Conservation (phyloP, 2,329 filamentous ascomycete genomes). For the Calonectria pseudoturangicola region DNA sequence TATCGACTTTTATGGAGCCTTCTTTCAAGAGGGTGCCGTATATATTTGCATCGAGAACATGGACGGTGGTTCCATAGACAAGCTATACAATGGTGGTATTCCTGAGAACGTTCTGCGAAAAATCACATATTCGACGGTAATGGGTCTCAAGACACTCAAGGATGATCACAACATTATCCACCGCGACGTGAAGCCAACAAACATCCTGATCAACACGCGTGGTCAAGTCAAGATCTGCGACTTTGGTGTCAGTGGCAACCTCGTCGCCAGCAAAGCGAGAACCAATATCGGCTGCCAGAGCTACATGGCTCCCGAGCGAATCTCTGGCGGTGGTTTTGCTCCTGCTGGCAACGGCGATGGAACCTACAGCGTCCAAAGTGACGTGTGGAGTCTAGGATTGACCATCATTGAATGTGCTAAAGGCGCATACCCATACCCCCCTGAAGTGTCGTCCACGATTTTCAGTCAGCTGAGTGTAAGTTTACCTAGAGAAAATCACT, state of each 20-base stretch:
- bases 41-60: constrained; percentile 99
- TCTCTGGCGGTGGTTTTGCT: constrained; percentile 88
- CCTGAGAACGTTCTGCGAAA: constrained; percentile 92
- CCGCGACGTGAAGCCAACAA: constrained; percentile 98
- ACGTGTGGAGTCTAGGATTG: constrained; percentile 96
- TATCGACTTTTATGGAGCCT: constrained; percentile 98
- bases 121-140: constrained; percentile 91
- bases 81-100: constrained; percentile 92
- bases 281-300: constrained; percentile 99
- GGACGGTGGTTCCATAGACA: constrained; percentile 98
- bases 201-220: constrained; percentile 91
- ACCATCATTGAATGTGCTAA: constrained; percentile 97
- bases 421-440: constrained; percentile 96
- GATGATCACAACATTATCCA: constrained; percentile 99
- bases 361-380: constrained; percentile 97
- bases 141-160: constrained; percentile 94
- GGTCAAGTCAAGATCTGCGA: constrained; percentile 99
- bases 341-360: constrained; percentile 82
- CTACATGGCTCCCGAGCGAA: constrained; percentile 98
- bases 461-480: constrained; percentile 97
- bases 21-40: constrained; percentile 98
- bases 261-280: constrained; percentile 97
- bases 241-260: constrained; percentile 96
- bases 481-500: constrained; percentile 51
- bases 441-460: constrained; percentile 98